Base-by-base conservation (phyloP, 2,329 filamentous ascomycete species). In the Emericellopsis atlantica region DNA sequence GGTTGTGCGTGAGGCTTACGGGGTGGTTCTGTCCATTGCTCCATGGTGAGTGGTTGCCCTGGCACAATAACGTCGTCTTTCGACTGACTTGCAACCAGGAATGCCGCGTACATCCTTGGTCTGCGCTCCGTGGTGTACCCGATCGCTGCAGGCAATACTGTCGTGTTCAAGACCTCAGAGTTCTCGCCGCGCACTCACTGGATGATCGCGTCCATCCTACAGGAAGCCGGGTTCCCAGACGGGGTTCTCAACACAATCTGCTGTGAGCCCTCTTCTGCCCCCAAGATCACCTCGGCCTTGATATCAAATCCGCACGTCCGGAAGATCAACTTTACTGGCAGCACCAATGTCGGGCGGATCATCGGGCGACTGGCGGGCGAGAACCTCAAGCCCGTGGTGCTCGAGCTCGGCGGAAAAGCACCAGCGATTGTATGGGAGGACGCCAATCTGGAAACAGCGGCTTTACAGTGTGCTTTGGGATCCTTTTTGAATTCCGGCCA, bases 281-380 rank as follows among this genome's bases (percentile, higher is more conserved):
- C 79, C 0, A 66, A 70, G 11, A 66, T 90, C 26, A 89, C 84
- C 0, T 70, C 69, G 23, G 65, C 75, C 2, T 58, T 92, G 24
- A 84, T 93, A 48, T 71, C 75, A 37, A 68, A 84, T 51, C 74
- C 74, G 0, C 65, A 67, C 0, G 64, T 93, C 43, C 81, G 78
- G 56, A 93, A 93, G 64, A 70, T 94, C 56, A 92, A 87, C 62
- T 94, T 93, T 59, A 94, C 87, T 0, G 87, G 87, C 29, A 83
- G 76, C 51, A 88, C 85, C 0, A 58, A 58, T 0, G 80, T 92
- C 0, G 87, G 87, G 1, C 72, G 76, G 26, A 81, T 87, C 53
- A 77, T 94, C 43, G 82, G 76, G 9, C 66, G 69, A 16, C 69
- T 75, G 8, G 83, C 83, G 0, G 87, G 82, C 23, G 75, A 82